These are phyloP conservation scores for Neofusicoccum umdonicola DNA, from an alignment of 2,329 filamentous ascomycete genomes.

Conservation along the genomic window DNA sequence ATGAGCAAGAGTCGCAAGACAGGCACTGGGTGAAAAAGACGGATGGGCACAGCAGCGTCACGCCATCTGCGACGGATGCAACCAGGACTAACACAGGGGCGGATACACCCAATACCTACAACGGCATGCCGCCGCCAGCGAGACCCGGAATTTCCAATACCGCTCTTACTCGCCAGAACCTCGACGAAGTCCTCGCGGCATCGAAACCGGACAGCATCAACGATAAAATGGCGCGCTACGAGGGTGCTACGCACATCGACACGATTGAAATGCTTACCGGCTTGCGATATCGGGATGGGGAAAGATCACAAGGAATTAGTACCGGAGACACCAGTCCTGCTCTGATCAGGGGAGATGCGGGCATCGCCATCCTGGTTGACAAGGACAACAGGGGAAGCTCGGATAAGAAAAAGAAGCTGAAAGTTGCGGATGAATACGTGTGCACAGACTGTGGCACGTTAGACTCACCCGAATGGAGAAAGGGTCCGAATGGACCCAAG, in stretches of 20 bases:
- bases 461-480: slow-evolving; percentile 94
- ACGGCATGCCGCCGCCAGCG: slow-evolving; percentile 65
- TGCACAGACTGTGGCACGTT: slow-evolving; percentile 94
- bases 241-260: slow-evolving; percentile 70
- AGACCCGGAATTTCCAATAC: slow-evolving; percentile 62
- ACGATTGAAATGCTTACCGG: slow-evolving; percentile 93
- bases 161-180: slow-evolving; percentile 73
- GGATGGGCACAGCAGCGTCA: slow-evolving; percentile 55
- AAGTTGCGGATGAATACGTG: slow-evolving; percentile 80
- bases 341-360: slow-evolving; percentile 79
- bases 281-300: slow-evolving; percentile 80
- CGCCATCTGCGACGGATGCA: slow-evolving; percentile 38
- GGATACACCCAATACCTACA: slow-evolving; percentile 34
- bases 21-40: slow-evolving; percentile 58
- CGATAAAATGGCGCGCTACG: slow-evolving; percentile 82
- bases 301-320: slow-evolving; percentile 82
- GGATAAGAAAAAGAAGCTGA: slow-evolving; percentile 85
- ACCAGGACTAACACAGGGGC: slow-evolving; percentile 38
- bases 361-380: slow-evolving; percentile 79
- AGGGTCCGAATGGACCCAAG: slow-evolving; percentile 88
- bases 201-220: slow-evolving; percentile 71
- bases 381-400: slow-evolving; percentile 65
- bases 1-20: slow-evolving; percentile 68
- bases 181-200: slow-evolving; percentile 68
- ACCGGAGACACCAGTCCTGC: slow-evolving; percentile 79